phyloP scores from a whole-genome alignment of 148 eudicot species.

The Nyssa sinensis region DNA sequence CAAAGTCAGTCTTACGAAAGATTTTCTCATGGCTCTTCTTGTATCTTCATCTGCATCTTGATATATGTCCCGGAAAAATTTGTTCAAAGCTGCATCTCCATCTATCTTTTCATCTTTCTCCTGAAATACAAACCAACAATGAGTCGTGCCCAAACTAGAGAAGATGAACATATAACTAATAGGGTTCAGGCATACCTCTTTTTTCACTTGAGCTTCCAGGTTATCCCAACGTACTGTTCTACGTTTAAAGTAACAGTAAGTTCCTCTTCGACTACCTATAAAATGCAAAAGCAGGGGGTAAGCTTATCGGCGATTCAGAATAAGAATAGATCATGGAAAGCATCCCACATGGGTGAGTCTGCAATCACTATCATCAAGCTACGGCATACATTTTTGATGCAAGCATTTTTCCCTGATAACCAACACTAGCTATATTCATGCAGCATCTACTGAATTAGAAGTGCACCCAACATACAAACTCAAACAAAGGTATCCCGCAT shows the following conservation, averaged over 20 bases:
- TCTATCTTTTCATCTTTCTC: slow-evolving; percentile 98
- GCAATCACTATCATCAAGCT: too few relatives aligned
- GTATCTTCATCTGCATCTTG: slow-evolving; percentile 89
- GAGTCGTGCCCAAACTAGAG: neutral
- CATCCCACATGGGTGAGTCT: too few relatives aligned
- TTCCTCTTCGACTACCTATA: neutral
- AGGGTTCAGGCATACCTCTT: slow-evolving; percentile 50
- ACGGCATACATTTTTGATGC: too few relatives aligned
- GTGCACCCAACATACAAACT: too few relatives aligned
- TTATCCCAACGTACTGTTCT: slow-evolving; percentile 61
- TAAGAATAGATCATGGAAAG: too few relatives aligned
- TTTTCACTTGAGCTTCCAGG: slow-evolving; percentile 92
- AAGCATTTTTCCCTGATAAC: too few relatives aligned
- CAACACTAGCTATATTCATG: too few relatives aligned
- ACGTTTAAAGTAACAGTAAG: neutral
- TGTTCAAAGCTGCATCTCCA: slow-evolving; percentile 97
- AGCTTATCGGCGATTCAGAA: too few relatives aligned
- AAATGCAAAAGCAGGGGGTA: neutral
- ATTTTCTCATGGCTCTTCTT: slow-evolving; percentile 92
- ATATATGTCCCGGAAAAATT: slow-evolving; percentile 86
- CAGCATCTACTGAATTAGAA: too few relatives aligned
- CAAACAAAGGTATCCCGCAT: too few relatives aligned
- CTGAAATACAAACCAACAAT: slow-evolving; percentile 37
- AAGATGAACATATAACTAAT: neutral
- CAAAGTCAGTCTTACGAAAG: slow-evolving; percentile 65